Evolutionary conservation across 176 grass and related monocot species (phyloP).

Genomic region (Neostapfia colusana): DNA sequence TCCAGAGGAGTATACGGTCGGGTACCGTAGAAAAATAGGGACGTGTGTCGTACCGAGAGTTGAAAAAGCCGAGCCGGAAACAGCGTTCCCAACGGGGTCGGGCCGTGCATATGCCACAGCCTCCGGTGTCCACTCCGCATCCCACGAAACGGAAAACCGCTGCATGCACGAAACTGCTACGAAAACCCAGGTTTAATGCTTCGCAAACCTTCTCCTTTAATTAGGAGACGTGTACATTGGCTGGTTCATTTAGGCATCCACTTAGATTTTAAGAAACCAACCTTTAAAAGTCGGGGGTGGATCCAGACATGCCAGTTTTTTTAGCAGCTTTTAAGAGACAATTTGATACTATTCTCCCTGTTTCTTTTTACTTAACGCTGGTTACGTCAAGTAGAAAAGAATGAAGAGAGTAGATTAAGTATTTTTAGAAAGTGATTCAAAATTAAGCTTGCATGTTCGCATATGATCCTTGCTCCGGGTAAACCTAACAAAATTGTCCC

Average conservation of each 20-base stretch:
- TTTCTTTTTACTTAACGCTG: no score
- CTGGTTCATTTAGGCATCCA: neutral
- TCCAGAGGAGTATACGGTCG: neutral
- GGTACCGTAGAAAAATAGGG: neutral
- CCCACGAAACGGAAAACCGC: neutral
- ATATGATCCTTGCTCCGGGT: no score
- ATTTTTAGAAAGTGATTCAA: no score
- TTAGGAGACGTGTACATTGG: neutral
- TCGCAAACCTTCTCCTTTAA: neutral
- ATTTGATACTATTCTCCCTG: no score
- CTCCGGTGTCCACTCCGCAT: neutral
- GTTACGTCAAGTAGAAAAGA: no score
- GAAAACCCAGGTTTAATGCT: neutral
- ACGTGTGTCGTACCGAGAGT: neutral
- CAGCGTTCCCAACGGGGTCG: neutral
- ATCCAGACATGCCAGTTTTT: no score
- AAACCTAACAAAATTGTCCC: conserved; percentile 41
- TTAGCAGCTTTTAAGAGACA: no score
- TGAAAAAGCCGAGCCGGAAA: neutral
- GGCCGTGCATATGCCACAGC: neutral
- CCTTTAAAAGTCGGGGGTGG: no score
- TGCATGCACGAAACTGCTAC: neutral
- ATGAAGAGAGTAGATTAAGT: no score
- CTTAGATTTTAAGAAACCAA: no score
- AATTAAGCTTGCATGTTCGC: no score